A percentile compares a stretch with the other conserved stretches of the same genome.
Conservation (phyloP, 495 filamentous ascomycete genomes). For the Talaromyces stipitatus region DNA sequence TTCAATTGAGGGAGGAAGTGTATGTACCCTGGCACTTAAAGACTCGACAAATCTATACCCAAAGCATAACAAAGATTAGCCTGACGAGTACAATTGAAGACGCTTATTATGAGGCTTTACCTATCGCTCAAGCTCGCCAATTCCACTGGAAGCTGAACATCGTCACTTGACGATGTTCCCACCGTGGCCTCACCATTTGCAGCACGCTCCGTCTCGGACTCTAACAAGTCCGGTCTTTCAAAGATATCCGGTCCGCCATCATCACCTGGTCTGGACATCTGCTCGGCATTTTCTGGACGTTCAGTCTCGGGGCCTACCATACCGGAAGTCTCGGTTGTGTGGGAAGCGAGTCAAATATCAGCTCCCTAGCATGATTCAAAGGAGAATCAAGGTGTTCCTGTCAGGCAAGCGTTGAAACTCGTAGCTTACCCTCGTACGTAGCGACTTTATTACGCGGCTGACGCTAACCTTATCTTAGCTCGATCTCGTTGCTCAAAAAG, state of each 20-base stretch:
- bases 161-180: constrained; percentile 25
- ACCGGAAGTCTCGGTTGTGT: not conserved
- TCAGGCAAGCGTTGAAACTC: not conserved
- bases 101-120: constrained; percentile 34
- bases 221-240: constrained; percentile 40
- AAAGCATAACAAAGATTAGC: not conserved
- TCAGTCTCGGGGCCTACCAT: not conserved
- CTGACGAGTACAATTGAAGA: not conserved
- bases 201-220: constrained; percentile 29
- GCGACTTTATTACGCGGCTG: not conserved
- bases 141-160: constrained; percentile 79
- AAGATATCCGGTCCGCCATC: constrained; percentile 36
- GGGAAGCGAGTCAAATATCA: not conserved
- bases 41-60: constrained; percentile 83
- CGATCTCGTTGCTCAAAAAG: too few species aligned
- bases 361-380: not conserved
- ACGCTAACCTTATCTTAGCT: not conserved
- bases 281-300: not conserved
- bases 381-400: not conserved
- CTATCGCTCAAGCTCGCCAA: constrained; percentile 81
- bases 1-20: constrained; percentile 74
- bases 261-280: not conserved
- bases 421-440: not conserved
- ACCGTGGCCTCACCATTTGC: not conserved
- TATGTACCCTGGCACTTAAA: constrained; percentile 77